These are phyloP conservation scores for Dactylellina sp. DNA, from an alignment of 2,329 filamentous ascomycete species.

Conservation along the genomic window DNA sequence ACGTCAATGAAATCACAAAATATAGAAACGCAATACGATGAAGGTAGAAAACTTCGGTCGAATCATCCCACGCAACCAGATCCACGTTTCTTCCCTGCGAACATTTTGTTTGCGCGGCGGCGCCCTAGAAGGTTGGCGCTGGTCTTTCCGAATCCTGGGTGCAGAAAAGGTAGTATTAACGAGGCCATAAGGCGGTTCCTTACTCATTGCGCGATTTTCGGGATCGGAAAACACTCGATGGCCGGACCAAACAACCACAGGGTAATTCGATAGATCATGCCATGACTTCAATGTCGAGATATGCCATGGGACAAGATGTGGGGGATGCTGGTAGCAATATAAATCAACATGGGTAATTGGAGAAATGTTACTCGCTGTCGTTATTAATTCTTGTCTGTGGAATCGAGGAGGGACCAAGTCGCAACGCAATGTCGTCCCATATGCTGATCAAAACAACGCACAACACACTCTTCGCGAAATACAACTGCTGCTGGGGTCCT, in stretches of 20 bases:
- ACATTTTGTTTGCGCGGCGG: slow-evolving; percentile 9
- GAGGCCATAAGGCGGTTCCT: slow-evolving; percentile 21
- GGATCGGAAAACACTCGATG: slow-evolving; percentile 5
- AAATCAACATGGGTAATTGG: too few species aligned
- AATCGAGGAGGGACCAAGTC: too few species aligned
- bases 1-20: slow-evolving; percentile 5
- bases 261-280: too few species aligned
- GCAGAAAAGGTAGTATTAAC: slow-evolving; percentile 47
- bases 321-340: not conserved
- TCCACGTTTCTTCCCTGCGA: slow-evolving; percentile 43
- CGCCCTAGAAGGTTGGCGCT: slow-evolving; percentile 12
- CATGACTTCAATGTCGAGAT: not conserved
- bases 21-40: not conserved
- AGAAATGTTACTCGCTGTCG: too few species aligned
- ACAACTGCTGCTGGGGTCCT: slow-evolving; percentile 3
- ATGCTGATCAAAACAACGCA: slow-evolving; percentile 29
- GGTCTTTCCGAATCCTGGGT: slow-evolving; percentile 56
- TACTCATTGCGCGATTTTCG: slow-evolving; percentile 47
- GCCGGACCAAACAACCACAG: not conserved
- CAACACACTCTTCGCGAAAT: slow-evolving; percentile 19
- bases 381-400: too few species aligned
- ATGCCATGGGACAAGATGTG: not conserved
- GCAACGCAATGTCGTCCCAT: slow-evolving; percentile 28
- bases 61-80: slow-evolving; percentile 54
- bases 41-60: slow-evolving; percentile 31